phyloP scores from a whole-genome alignment of 176 grass and related monocot species.

The Hsuehochloa calcarea region DNA sequence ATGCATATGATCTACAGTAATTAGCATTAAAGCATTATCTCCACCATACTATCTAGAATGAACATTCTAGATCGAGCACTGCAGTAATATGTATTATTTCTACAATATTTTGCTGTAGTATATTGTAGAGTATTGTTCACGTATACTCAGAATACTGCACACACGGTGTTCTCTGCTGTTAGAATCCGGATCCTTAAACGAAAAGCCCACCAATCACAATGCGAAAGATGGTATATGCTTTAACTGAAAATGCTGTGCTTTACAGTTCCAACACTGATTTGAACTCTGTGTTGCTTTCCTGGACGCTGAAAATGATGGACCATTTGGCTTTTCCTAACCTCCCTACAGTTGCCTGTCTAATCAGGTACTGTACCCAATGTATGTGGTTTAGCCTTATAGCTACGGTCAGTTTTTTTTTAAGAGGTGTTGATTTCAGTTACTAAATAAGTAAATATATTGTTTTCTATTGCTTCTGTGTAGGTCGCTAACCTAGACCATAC shows the following conservation, averaged over 20 bases:
- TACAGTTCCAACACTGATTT: neutral
- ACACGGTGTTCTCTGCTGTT: no score
- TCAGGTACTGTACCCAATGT: neutral
- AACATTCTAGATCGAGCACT: no score
- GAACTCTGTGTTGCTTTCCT: neutral
- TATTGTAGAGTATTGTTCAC: no score
- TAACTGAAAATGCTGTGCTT: neutral
- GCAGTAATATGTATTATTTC: no score
- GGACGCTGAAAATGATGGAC: neutral
- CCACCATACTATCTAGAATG: no score
- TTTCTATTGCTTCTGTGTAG: neutral
- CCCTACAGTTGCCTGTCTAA: neutral
- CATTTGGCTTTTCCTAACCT: neutral
- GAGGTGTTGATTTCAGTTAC: neutral
- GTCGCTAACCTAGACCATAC: neutral
- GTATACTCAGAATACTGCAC: no score
- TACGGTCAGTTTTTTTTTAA: neutral
- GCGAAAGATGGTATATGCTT: constrained; percentile 3
- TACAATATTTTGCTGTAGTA: no score
- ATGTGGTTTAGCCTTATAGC: neutral
- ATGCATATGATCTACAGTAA: no score
- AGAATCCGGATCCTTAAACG: no score
- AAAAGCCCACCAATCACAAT: neutral
- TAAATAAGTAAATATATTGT: neutral
- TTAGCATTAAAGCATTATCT: no score